These are phyloP conservation scores for Boletellus emodensis DNA, from an alignment of 768 basidiomycete genomes.

Conservation along the genomic window DNA sequence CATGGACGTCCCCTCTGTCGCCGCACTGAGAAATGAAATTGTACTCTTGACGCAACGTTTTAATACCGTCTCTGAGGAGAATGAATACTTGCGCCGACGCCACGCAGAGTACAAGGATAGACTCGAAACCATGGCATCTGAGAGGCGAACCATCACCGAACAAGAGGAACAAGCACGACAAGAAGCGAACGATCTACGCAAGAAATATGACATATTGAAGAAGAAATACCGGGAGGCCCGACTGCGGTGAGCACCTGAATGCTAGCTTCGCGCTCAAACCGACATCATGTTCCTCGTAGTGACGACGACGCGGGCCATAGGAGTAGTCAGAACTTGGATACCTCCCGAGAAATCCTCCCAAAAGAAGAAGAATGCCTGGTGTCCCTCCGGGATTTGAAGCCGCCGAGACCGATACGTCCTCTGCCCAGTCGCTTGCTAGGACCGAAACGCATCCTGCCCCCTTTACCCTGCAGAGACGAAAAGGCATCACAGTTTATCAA, in stretches of 20 bases:
- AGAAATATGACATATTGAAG: slow-evolving; percentile 31
- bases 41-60: slow-evolving; percentile 38
- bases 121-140: slow-evolving; percentile 30
- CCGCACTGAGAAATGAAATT: slow-evolving; percentile 30
- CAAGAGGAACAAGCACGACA: slow-evolving; percentile 34
- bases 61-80: slow-evolving; percentile 36
- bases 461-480: slow-evolving; percentile 7
- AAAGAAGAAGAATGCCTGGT: slow-evolving; percentile 21
- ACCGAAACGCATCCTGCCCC: too few relatives aligned
- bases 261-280: neutral
- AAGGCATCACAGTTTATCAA: slow-evolving; percentile 10
- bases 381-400: slow-evolving; percentile 10
- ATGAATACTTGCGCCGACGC: slow-evolving; percentile 40
- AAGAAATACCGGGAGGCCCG: slow-evolving; percentile 19
- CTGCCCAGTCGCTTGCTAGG: slow-evolving; percentile 20
- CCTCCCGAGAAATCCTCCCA: slow-evolving; percentile 11
- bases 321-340: slow-evolving; percentile 11
- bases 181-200: slow-evolving; percentile 38
- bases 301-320: slow-evolving; percentile 6
- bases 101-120: slow-evolving; percentile 40
- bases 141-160: slow-evolving; percentile 26
- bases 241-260: slow-evolving; percentile 10
- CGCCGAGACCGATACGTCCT: slow-evolving; percentile 25
- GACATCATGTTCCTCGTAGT: slow-evolving; percentile 1
- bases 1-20: slow-evolving; percentile 38